Evolutionary conservation across 139 green algal species (phyloP).

Genomic region (Chara braunii): DNA sequence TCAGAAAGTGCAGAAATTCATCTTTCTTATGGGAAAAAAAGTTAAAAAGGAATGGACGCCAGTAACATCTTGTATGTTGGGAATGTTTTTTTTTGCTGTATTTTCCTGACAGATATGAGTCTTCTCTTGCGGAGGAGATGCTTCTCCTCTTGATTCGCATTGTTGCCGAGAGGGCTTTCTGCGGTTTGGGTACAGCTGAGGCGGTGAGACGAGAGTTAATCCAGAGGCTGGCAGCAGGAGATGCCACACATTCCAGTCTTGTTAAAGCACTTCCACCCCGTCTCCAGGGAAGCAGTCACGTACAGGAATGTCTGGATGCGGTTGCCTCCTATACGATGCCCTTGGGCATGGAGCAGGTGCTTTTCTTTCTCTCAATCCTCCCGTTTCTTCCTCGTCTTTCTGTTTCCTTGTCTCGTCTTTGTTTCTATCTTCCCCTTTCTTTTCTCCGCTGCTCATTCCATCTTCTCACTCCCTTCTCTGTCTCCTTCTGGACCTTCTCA

Average conservation of each 20-base stretch:
- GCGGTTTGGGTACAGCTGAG: not conserved
- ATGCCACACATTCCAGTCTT: slow-evolving; percentile 26
- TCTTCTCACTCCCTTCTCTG: not conserved
- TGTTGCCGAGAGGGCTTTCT: slow-evolving; percentile 22
- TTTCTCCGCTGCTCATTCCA: not conserved
- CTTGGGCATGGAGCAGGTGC: slow-evolving; percentile 24
- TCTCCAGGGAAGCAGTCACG: slow-evolving; percentile 4
- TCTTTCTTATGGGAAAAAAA: too few species aligned
- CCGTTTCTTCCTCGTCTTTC: slow-evolving; percentile 4
- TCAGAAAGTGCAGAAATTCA: too few species aligned
- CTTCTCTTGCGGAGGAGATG: slow-evolving; percentile 20
- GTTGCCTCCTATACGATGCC: slow-evolving; percentile 29
- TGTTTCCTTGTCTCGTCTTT: not conserved
- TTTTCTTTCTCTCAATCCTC: not conserved
- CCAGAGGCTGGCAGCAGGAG: slow-evolving; percentile 24
- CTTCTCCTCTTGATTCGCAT: slow-evolving; percentile 26
- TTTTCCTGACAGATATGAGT: slow-evolving; percentile 18
- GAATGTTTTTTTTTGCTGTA: too few species aligned
- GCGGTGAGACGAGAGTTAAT: slow-evolving; percentile 31
- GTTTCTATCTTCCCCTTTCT: not conserved
- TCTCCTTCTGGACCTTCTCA: not conserved
- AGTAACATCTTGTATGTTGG: too few species aligned
- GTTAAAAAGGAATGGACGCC: too few species aligned
- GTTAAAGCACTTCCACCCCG: slow-evolving; percentile 24
- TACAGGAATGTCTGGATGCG: not conserved